phyloP scores from a whole-genome alignment of 768 basidiomycete genomes.

The Amanita pallidorosea region DNA sequence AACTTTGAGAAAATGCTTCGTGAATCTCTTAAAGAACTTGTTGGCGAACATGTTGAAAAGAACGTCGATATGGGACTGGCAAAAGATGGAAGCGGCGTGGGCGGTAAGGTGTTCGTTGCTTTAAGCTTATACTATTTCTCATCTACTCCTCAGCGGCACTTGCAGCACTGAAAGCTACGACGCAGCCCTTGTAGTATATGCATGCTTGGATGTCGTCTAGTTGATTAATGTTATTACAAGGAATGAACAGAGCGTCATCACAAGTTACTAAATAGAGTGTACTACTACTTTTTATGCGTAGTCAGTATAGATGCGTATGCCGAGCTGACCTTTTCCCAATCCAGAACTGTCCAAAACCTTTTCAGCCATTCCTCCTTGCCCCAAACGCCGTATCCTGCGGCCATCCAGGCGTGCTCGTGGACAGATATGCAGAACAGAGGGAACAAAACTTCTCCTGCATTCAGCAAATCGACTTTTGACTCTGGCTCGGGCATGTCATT shows the following conservation, averaged over 20 bases:
- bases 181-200: slow-evolving; percentile 14
- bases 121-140: slow-evolving; percentile 5
- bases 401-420: slow-evolving; percentile 82
- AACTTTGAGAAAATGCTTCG: slow-evolving; percentile 69
- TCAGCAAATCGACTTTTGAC: slow-evolving; percentile 15
- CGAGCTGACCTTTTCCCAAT: slow-evolving; percentile 59
- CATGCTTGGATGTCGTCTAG: not conserved
- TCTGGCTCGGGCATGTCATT: slow-evolving; percentile 7
- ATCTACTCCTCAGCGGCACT: slow-evolving; percentile 59
- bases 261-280: not conserved
- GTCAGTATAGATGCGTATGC: slow-evolving; percentile 15
- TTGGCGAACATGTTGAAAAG: slow-evolving; percentile 75
- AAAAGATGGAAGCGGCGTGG: slow-evolving; percentile 96
- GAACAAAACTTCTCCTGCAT: slow-evolving; percentile 46
- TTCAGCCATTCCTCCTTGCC: slow-evolving; percentile 81
- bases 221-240: not conserved
- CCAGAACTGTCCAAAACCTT: slow-evolving; percentile 73
- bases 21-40: slow-evolving; percentile 59
- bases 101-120: slow-evolving; percentile 51
- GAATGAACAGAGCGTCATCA: not conserved
- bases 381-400: slow-evolving; percentile 80
- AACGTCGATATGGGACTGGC: slow-evolving; percentile 83
- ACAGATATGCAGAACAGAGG: slow-evolving; percentile 74
- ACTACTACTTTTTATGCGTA: not conserved
- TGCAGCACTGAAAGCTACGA: slow-evolving; percentile 75